phyloP scores from a whole-genome alignment of 1,284 basidiomycete genomes.

The Rhodotorula sp. region DNA sequence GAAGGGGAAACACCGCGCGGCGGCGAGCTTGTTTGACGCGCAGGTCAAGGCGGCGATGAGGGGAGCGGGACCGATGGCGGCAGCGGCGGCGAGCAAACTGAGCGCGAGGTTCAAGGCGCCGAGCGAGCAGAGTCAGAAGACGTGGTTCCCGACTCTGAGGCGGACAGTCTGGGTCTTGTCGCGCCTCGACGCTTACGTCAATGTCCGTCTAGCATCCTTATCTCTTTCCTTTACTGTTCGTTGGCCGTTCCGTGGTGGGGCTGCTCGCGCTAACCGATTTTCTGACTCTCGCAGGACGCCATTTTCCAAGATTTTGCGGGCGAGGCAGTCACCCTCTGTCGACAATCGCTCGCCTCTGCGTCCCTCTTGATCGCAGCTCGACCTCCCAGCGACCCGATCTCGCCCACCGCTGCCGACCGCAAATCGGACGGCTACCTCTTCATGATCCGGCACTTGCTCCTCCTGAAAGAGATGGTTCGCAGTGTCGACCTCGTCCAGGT shows the following conservation, averaged over 20 bases:
- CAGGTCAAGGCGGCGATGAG: constrained; percentile 3
- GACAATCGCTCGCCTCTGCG: constrained; percentile 70
- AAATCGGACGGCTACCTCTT: constrained; percentile 73
- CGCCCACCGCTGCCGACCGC: background rate
- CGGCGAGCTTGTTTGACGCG: background rate
- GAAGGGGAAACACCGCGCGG: background rate
- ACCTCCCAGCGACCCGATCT: constrained; percentile 43
- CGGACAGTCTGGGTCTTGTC: constrained; percentile 84
- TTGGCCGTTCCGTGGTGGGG: too few species aligned
- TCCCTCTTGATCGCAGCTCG: constrained; percentile 63
- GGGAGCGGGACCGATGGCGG: background rate
- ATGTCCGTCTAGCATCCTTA: constrained; percentile 63
- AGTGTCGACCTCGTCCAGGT: constrained; percentile 64
- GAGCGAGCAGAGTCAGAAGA: constrained; percentile 70
- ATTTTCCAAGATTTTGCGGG: constrained; percentile 93
- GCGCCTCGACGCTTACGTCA: constrained; percentile 83
- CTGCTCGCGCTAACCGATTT: background rate
- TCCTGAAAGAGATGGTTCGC: constrained; percentile 81
- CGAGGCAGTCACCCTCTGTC: constrained; percentile 79
- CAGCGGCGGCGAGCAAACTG: background rate
- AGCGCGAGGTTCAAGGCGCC: constrained; percentile 63
- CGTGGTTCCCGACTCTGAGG: constrained; percentile 83
- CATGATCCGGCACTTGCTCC: constrained; percentile 81
- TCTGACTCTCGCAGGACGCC: constrained; percentile 61
- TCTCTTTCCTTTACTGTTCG: too few species aligned